Evolutionary conservation across 2,329 filamentous ascomycete genomes (phyloP).

Genomic region (Fusarium sulawesiense): DNA sequence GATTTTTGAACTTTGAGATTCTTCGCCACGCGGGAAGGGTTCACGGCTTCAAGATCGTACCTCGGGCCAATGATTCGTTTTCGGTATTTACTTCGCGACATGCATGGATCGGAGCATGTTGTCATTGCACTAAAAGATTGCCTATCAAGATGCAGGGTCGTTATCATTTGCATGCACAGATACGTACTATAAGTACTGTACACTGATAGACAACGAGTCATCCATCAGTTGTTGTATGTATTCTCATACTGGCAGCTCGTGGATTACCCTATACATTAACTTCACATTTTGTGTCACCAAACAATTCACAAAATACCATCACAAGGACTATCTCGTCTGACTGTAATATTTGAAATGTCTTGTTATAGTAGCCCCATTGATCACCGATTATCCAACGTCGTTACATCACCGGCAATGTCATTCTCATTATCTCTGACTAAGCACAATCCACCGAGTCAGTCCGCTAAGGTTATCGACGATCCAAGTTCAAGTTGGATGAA

Average conservation of each 20-base stretch:
- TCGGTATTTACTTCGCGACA: constrained; percentile 9
- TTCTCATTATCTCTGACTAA: constrained; percentile 27
- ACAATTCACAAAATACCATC: neutral
- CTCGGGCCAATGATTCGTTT: constrained; percentile 5
- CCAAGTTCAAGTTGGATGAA: constrained; percentile 1
- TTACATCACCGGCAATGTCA: constrained; percentile 2
- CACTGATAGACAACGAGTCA: neutral
- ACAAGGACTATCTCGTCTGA: neutral
- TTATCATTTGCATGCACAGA: constrained; percentile 8
- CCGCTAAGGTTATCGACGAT: neutral
- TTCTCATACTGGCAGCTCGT: too few relatives aligned
- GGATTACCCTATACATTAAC: constrained; percentile 13
- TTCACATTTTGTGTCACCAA: neutral
- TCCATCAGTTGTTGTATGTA: neutral
- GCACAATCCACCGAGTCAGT: constrained; percentile 19
- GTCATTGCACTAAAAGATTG: neutral
- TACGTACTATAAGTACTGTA: neutral
- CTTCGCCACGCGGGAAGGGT: constrained; percentile 21
- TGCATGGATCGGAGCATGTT: constrained; percentile 8
- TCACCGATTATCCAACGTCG: neutral
- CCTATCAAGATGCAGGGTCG: constrained; percentile 7
- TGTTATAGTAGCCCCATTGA: neutral
- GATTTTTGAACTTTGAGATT: constrained; percentile 12
- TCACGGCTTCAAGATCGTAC: neutral
- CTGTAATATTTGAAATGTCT: neutral